Conservation (phyloP, 371 early-diverging fungal genomes). For the Nosema muscidifuracis region DNA sequence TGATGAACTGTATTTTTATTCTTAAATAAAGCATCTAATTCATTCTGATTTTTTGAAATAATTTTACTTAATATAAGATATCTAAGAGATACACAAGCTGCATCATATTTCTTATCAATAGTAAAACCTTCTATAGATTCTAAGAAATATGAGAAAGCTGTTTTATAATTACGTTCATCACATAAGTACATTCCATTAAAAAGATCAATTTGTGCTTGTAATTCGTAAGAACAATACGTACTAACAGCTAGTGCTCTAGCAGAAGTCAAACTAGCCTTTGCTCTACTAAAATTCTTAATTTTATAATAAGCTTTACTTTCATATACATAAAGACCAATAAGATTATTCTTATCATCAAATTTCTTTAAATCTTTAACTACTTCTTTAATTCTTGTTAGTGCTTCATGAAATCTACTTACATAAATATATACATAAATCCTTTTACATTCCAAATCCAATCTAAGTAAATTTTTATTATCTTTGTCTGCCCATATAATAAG, state of each 20-base stretch:
- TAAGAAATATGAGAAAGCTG: slow-evolving; percentile 60
- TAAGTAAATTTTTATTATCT: slow-evolving; percentile 60
- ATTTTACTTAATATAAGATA: slow-evolving; percentile 62
- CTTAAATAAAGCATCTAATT: slow-evolving; percentile 46
- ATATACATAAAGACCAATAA: slow-evolving; percentile 60
- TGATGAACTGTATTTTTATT: slow-evolving; percentile 40
- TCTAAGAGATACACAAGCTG: slow-evolving; percentile 44
- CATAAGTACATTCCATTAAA: slow-evolving; percentile 61
- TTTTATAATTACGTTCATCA: slow-evolving; percentile 61
- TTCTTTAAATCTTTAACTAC: slow-evolving; percentile 60
- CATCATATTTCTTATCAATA: slow-evolving; percentile 39
- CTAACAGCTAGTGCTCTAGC: slow-evolving; percentile 60
- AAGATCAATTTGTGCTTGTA: slow-evolving; percentile 64
- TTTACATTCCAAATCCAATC: slow-evolving; percentile 58
- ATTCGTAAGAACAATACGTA: slow-evolving; percentile 52
- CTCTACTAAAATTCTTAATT: slow-evolving; percentile 49
- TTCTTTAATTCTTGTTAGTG: slow-evolving; percentile 44
- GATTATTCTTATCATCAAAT: slow-evolving; percentile 60
- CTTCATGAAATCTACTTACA: slow-evolving; percentile 55
- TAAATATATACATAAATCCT: slow-evolving; percentile 52
- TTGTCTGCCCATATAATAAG: slow-evolving; percentile 58
- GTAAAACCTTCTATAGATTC: slow-evolving; percentile 62
- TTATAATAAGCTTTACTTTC: slow-evolving; percentile 63
- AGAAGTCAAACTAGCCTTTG: slow-evolving; percentile 60
- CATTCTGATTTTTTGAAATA: slow-evolving; percentile 48